Conservation (phyloP, 768 basidiomycete species). For the Collybia nuda region DNA sequence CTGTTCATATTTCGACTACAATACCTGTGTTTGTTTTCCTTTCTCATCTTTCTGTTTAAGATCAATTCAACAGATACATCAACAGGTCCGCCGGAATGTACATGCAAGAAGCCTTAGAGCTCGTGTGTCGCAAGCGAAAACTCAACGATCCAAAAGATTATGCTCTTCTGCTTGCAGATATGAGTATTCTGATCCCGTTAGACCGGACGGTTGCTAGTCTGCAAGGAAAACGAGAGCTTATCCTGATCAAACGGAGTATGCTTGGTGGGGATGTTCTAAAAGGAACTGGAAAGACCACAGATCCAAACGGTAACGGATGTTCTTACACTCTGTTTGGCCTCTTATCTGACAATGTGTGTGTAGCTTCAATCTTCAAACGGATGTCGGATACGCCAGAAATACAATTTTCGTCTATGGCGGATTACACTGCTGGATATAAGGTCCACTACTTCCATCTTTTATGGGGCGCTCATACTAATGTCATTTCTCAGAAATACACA, state of each 20-base stretch:
- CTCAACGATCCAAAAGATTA: slow-evolving; percentile 75
- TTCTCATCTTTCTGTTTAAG: not conserved
- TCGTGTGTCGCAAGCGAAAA: slow-evolving; percentile 71
- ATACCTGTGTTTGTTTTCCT: slow-evolving; percentile 75
- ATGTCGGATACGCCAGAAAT: slow-evolving; percentile 73
- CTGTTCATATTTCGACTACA: slow-evolving; percentile 84
- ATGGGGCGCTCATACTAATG: not conserved
- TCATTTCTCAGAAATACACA: slow-evolving; percentile 68
- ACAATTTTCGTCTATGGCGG: slow-evolving; percentile 60
- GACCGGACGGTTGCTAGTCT: slow-evolving; percentile 97
- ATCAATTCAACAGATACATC: not conserved
- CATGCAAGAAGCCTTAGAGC: slow-evolving; percentile 92
- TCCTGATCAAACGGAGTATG: slow-evolving; percentile 77
- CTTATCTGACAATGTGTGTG: slow-evolving; percentile 2
- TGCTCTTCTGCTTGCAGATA: slow-evolving; percentile 70
- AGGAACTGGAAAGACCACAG: slow-evolving; percentile 70
- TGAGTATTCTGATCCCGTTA: slow-evolving; percentile 80
- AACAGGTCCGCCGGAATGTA: slow-evolving; percentile 88
- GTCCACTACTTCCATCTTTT: slow-evolving; percentile 30
- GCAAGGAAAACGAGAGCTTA: slow-evolving; percentile 82
- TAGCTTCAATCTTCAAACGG: slow-evolving; percentile 93
- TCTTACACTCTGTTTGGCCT: not conserved
- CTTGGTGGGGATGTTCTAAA: slow-evolving; percentile 69
- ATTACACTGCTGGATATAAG: slow-evolving; percentile 87
- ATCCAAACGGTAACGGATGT: slow-evolving; percentile 79